A percentile compares a stretch with the other conserved stretches of the same genome.
phyloP scores from a whole-genome alignment of 208 protist genomes.

The Wallacemonas sp. region DNA sequence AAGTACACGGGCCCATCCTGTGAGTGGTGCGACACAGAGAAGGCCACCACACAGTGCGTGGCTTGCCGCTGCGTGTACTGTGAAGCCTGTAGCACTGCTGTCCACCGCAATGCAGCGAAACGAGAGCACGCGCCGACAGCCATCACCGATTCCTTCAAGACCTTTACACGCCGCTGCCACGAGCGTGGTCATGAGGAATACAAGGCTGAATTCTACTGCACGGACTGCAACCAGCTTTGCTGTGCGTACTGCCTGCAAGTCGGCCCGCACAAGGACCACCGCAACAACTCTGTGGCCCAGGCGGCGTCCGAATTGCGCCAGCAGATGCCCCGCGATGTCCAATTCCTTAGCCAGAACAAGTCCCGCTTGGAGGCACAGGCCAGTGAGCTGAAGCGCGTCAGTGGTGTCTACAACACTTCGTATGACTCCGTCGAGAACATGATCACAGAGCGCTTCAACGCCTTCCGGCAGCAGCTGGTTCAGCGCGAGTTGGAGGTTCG shows the following conservation, averaged over 20 bases:
- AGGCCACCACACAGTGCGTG: constrained; percentile 58
- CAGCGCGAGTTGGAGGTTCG: constrained; percentile 71
- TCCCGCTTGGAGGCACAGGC: constrained; percentile 53
- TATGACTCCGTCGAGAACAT: constrained; percentile 73
- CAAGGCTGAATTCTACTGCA: constrained; percentile 79
- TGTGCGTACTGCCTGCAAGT: constrained; percentile 89
- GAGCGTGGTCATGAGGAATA: constrained; percentile 77
- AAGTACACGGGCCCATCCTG: constrained; percentile 38
- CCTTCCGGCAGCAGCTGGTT: constrained; percentile 66
- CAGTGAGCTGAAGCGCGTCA: constrained; percentile 65
- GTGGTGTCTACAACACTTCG: constrained; percentile 52
- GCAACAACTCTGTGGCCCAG: constrained; percentile 33
- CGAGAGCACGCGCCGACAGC: constrained; percentile 45
- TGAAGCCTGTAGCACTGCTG: constrained; percentile 57
- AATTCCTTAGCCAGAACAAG: constrained; percentile 43
- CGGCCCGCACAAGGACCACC: constrained; percentile 69
- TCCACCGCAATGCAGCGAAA: constrained; percentile 79
- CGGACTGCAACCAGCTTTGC: constrained; percentile 67
- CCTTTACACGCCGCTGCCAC: constrained; percentile 45
- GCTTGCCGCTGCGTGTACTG: constrained; percentile 77
- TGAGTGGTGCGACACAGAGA: constrained; percentile 75
- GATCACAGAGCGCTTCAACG: constrained; percentile 71
- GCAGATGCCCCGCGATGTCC: constrained; percentile 53
- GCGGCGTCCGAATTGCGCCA: constrained; percentile 66
- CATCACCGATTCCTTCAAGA: constrained; percentile 34